Evolutionary conservation across 108 stramenopile species (phyloP).

Genomic region (Bacterosira constricta): DNA sequence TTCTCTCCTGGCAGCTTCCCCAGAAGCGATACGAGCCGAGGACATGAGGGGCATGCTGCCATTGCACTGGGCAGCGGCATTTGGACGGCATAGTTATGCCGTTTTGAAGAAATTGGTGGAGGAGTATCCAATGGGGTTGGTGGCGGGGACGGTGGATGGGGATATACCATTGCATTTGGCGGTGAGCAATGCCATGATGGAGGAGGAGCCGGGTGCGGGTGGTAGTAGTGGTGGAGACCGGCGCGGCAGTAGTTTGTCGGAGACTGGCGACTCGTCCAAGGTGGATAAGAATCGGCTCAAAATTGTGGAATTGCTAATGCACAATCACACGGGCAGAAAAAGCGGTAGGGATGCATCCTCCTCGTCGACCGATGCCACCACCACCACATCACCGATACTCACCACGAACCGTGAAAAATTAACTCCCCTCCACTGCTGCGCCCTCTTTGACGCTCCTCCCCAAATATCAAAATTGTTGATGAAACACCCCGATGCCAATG

Average conservation of each 20-base stretch:
- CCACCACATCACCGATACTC: background rate
- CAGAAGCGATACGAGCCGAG: slow-evolving; percentile 27
- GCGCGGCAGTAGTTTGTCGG: background rate
- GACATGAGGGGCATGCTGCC: slow-evolving; percentile 62
- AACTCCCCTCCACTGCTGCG: slow-evolving; percentile 70
- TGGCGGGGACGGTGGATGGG: slow-evolving; percentile 39
- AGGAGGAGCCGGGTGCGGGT: slow-evolving; percentile 11
- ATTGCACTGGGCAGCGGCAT: slow-evolving; percentile 63
- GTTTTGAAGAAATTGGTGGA: slow-evolving; percentile 47
- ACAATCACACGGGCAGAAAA: background rate
- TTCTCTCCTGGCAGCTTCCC: slow-evolving; percentile 42
- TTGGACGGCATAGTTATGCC: slow-evolving; percentile 20
- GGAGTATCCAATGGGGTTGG: slow-evolving; percentile 40
- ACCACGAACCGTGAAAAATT: slow-evolving; percentile 24
- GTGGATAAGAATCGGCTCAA: slow-evolving; percentile 47
- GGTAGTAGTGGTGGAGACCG: slow-evolving; percentile 8
- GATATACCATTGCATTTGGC: slow-evolving; percentile 73
- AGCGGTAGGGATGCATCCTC: background rate
- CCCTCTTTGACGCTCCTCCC: slow-evolving; percentile 52
- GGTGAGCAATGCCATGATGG: slow-evolving; percentile 39
- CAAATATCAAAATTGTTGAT: slow-evolving; percentile 46
- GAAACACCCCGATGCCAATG: slow-evolving; percentile 49
- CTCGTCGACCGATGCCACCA: background rate
- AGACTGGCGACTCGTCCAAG: background rate
- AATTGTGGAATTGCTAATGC: slow-evolving; percentile 48